Evolutionary conservation across 306 rosid genomes (phyloP).

Genomic region (Trichosanthes truncata): DNA sequence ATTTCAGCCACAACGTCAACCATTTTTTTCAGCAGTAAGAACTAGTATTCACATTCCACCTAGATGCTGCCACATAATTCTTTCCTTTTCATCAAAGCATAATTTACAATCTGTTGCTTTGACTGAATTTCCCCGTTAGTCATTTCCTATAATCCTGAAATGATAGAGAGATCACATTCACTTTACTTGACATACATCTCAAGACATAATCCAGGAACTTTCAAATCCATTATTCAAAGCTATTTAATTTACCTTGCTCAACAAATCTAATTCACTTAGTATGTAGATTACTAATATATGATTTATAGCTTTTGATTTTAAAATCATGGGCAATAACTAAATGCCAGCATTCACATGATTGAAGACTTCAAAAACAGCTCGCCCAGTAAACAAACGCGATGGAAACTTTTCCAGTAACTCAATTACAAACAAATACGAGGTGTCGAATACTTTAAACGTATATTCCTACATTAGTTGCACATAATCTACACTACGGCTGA

Average conservation of each 20-base stretch:
- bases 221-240: background rate
- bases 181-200: background rate
- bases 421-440: background rate
- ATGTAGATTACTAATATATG: background rate
- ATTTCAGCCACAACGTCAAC: conserved; percentile 45
- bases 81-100: conserved; percentile 17
- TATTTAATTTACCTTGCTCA: background rate
- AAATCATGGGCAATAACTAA: background rate
- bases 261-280: background rate
- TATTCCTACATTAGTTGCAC: background rate
- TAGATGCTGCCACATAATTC: conserved; percentile 8
- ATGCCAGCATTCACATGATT: background rate
- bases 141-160: background rate
- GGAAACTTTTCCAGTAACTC: background rate
- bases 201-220: background rate
- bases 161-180: background rate
- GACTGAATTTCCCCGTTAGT: background rate
- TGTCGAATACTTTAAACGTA: background rate
- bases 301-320: background rate
- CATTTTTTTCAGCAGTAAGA: conserved; percentile 20
- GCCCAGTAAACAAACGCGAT: background rate
- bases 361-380: background rate
- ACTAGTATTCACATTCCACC: conserved; percentile 25
- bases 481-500: background rate
- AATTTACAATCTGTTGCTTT: background rate